A percentile compares a stretch with the other conserved stretches of the same genome.
Conservation (phyloP, 345 rosid genomes). For the Syzygium jambos region DNA sequence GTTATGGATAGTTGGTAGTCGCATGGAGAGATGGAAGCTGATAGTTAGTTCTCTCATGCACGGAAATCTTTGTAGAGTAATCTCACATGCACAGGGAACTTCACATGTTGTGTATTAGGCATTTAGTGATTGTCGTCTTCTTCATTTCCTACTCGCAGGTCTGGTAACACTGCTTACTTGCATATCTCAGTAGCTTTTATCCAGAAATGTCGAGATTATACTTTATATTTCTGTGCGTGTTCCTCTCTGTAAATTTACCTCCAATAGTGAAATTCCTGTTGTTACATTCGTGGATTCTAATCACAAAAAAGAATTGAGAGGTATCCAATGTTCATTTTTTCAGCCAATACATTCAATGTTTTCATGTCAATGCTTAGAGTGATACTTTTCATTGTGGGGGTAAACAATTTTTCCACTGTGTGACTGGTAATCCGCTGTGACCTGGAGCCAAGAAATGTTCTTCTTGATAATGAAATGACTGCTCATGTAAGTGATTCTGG, state of each 20-base stretch:
- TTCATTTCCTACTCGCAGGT: slow-evolving; percentile 37
- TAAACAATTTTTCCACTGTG: not conserved
- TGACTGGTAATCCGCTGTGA: not conserved
- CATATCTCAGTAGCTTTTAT: slow-evolving; percentile 89
- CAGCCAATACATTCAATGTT: not conserved
- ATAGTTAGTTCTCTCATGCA: not conserved
- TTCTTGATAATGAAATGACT: not conserved
- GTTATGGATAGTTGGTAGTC: not conserved
- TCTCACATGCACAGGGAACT: not conserved
- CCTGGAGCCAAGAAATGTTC: not conserved
- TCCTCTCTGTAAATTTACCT: not conserved
- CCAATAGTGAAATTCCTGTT: not conserved
- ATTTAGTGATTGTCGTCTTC: not conserved
- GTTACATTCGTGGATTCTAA: no score
- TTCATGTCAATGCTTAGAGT: not conserved
- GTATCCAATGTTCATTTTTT: not conserved
- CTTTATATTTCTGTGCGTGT: not conserved
- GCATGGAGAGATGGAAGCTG: not conserved
- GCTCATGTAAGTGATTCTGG: not conserved
- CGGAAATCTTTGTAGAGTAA: not conserved
- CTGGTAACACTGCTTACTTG: slow-evolving; percentile 91
- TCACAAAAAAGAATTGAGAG: not conserved
- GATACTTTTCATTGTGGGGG: not conserved
- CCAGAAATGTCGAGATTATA: slow-evolving; percentile 34
- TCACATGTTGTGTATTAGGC: not conserved